Conservation (phyloP, 331 rosid species). For the Rhamnella rubrinervis region DNA sequence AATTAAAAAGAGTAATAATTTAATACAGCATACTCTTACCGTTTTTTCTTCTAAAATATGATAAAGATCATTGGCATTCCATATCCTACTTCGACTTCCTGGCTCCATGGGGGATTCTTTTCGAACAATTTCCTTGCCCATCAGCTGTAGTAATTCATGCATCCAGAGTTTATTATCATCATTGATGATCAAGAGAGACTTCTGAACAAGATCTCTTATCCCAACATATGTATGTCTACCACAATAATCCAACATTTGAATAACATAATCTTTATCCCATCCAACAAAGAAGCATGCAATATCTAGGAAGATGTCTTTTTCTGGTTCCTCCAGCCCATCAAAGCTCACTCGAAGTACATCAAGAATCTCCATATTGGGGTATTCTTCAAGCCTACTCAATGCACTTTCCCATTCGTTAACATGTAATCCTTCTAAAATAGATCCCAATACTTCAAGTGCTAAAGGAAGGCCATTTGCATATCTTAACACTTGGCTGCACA, state of each 20-base stretch:
- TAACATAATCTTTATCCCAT: slow-evolving; percentile 23
- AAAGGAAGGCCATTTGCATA: slow-evolving; percentile 30
- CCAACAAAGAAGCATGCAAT: slow-evolving; percentile 37
- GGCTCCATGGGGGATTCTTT: neutral
- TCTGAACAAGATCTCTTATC: slow-evolving; percentile 8
- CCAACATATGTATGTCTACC: slow-evolving; percentile 13
- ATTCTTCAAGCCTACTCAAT: slow-evolving; percentile 18
- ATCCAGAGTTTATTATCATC: slow-evolving; percentile 23
- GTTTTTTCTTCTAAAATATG: neutral
- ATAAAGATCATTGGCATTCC: neutral
- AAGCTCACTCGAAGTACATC: slow-evolving; percentile 31
- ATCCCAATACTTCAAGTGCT: slow-evolving; percentile 24
- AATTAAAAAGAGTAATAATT: too few species aligned
- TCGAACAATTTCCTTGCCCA: slow-evolving; percentile 34
- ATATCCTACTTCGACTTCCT: slow-evolving; percentile 24
- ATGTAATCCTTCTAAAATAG: slow-evolving; percentile 1
- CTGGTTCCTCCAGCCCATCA: slow-evolving; percentile 26
- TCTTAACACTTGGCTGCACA: slow-evolving; percentile 8
- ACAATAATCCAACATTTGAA: slow-evolving; percentile 12
- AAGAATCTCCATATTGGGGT: slow-evolving; percentile 8
- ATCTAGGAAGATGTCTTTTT: slow-evolving; percentile 33
- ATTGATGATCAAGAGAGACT: slow-evolving; percentile 15
- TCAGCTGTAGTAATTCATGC: slow-evolving; percentile 37
- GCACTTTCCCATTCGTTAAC: neutral
- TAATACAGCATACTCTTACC: neutral